These are phyloP conservation scores for Blastobotrys ciferrii DNA, from an alignment of 1,139 yeast species.

Conservation along the genomic window DNA sequence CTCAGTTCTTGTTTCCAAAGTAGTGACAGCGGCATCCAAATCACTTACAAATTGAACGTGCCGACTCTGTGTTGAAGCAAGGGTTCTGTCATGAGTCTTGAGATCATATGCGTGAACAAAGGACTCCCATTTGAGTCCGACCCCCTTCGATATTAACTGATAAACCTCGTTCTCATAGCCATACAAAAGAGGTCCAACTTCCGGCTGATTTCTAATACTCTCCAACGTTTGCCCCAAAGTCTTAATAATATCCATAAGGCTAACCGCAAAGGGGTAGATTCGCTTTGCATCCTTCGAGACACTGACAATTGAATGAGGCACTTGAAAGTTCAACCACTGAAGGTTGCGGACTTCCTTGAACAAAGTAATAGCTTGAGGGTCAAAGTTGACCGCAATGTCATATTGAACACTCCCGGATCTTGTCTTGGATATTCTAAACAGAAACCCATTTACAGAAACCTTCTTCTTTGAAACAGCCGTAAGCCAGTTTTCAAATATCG, in stretches of 20 bases:
- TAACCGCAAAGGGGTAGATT: conserved; percentile 58
- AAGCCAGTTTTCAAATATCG: conserved; percentile 52
- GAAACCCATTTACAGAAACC: conserved; percentile 37
- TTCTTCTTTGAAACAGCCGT: conserved; percentile 22
- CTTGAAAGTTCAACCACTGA: conserved; percentile 51
- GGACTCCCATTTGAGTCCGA: conserved; percentile 53
- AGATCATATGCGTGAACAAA: conserved; percentile 52
- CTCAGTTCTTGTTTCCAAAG: conserved; percentile 40
- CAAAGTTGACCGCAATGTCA: conserved; percentile 48
- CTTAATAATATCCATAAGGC: conserved; percentile 51
- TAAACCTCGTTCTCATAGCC: conserved; percentile 42
- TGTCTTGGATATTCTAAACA: conserved; percentile 40
- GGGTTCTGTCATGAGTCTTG: conserved; percentile 21
- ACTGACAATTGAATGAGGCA: conserved; percentile 52
- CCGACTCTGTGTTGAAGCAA: conserved; percentile 39
- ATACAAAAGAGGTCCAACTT: conserved; percentile 45
- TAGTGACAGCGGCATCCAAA: conserved; percentile 43
- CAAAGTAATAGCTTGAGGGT: conserved; percentile 44
- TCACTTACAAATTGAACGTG: conserved; percentile 42
- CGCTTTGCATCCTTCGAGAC: conserved; percentile 48
- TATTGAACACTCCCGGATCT: conserved; percentile 21
- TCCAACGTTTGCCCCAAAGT: conserved; percentile 33
- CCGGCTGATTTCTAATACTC: conserved; percentile 38
- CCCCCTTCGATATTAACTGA: conserved; percentile 34
- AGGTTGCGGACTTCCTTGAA: conserved; percentile 57